Conservation (phyloP, 1,139 yeast species). For the Kluyveromyces sp. region DNA sequence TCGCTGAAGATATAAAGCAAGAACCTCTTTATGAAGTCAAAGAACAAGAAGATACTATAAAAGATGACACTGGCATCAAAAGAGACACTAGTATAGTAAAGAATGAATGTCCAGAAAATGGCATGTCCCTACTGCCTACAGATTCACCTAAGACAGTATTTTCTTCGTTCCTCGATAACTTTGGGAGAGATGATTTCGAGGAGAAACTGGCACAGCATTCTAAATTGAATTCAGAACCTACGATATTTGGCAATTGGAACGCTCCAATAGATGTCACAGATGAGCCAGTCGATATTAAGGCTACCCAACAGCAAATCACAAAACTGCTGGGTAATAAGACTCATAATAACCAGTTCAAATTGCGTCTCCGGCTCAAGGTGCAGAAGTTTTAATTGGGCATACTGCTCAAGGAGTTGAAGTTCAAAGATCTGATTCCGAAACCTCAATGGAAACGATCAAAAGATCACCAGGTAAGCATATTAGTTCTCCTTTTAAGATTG, state of each 20-base stretch:
- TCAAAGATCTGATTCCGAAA: neutral
- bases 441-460: neutral
- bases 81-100: too few relatives aligned
- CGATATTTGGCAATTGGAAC: neutral
- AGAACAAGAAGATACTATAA: neutral
- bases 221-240: neutral
- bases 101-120: too few relatives aligned
- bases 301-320: constrained; percentile 1
- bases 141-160: neutral
- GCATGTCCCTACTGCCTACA: neutral
- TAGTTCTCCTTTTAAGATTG: constrained; percentile 15
- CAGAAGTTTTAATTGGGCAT: neutral
- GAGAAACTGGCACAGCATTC: constrained; percentile 1
- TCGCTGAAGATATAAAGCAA: neutral
- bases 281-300: neutral
- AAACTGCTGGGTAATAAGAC: neutral
- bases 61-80: too few relatives aligned
- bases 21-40: neutral
- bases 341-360: neutral
- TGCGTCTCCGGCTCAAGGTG: neutral
- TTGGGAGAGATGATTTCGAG: constrained; percentile 1
- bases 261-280: neutral
- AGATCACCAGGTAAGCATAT: constrained; percentile 1
- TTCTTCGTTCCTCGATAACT: neutral
- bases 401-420: neutral